A percentile compares a stretch with the other conserved stretches of the same genome.
Evolutionary conservation across 225 moss, liverwort and hornwort species (phyloP).

Genomic region (Polytrichum commune): DNA sequence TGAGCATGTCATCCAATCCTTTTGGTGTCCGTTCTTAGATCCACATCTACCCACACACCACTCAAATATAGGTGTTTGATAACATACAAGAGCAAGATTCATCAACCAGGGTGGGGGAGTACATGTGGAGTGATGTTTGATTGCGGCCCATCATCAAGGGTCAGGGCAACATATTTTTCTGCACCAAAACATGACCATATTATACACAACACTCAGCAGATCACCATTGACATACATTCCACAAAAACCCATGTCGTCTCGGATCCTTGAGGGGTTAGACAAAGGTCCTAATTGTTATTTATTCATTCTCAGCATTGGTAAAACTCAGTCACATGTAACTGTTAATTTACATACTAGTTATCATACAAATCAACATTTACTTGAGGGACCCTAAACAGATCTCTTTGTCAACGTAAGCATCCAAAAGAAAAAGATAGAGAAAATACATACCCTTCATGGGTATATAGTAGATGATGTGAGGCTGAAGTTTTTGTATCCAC

Average conservation of each 20-base stretch:
- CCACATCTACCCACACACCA: no score
- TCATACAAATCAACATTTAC: neutral
- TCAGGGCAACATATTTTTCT: constrained; percentile 59
- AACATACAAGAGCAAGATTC: neutral
- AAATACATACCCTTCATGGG: constrained; percentile 18
- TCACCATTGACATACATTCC: no score
- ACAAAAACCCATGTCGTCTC: no score
- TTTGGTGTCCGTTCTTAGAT: no score
- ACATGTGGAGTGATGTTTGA: constrained; percentile 59
- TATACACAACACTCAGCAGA: no score
- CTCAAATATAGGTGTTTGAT: neutral
- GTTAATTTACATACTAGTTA: neutral
- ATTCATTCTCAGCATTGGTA: no score
- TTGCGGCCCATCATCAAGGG: constrained; percentile 65
- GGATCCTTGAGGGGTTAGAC: no score
- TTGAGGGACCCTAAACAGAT: neutral
- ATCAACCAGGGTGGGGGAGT: neutral
- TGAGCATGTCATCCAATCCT: no score
- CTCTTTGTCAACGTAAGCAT: neutral
- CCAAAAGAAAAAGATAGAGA: neutral
- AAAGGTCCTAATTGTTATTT: no score
- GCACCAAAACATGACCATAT: constrained; percentile 9
- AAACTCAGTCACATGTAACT: no score
- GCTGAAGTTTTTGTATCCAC: constrained; percentile 35
- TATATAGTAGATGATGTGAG: constrained; percentile 27